Evolutionary conservation across 345 rosid genomes (phyloP).

Genomic region (Eucalyptus lansdowneana): DNA sequence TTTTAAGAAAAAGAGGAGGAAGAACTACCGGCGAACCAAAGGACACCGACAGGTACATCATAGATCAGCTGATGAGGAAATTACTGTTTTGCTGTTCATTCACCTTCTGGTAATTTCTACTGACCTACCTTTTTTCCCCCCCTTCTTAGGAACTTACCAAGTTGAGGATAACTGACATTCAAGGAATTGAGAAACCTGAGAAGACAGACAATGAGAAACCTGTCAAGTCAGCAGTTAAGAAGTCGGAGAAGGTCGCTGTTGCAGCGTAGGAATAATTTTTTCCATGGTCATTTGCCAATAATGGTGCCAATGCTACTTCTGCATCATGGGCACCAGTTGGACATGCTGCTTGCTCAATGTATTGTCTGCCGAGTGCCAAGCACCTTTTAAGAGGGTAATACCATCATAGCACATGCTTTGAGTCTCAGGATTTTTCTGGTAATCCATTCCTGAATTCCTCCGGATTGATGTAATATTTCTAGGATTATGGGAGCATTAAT

Average conservation of each 20-base stretch:
- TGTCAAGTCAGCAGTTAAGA: slow-evolving; percentile 15
- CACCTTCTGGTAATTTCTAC: not conserved
- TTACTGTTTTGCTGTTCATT: not conserved
- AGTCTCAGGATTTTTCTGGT: not conserved
- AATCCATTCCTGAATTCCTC: not conserved
- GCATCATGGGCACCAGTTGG: not conserved
- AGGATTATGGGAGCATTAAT: not conserved
- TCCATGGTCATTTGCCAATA: not conserved
- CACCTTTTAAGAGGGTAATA: not conserved
- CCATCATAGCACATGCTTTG: not conserved
- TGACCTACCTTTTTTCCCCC: not conserved
- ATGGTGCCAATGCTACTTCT: not conserved
- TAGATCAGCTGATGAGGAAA: not conserved
- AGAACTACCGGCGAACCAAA: slow-evolving; percentile 18
- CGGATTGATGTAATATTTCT: not conserved
- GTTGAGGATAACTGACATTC: slow-evolving; percentile 83
- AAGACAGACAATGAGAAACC: slow-evolving; percentile 16
- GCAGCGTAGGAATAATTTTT: slow-evolving; percentile 24
- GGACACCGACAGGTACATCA: slow-evolving; percentile 4
- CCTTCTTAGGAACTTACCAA: slow-evolving; percentile 71
- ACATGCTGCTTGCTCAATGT: not conserved
- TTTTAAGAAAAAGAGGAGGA: slow-evolving; percentile 87
- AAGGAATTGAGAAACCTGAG: slow-evolving; percentile 80
- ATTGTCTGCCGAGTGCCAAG: not conserved
- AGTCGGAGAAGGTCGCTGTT: slow-evolving; percentile 38